These are phyloP conservation scores for Asclepias syriaca DNA, from an alignment of 257 asterid species.

Conservation along the genomic window DNA sequence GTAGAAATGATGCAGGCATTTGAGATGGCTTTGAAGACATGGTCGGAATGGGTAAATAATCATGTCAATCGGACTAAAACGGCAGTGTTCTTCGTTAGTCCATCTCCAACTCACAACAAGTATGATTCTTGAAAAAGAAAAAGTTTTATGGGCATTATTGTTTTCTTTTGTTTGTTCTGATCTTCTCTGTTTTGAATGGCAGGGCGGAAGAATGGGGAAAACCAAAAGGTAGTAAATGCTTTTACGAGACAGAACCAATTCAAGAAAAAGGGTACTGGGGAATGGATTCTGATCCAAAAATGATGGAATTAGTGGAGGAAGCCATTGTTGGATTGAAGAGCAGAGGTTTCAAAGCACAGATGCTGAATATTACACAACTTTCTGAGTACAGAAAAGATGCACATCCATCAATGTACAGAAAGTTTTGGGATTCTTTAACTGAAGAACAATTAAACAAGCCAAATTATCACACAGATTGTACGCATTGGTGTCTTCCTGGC, in stretches of 20 bases:
- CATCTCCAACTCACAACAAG: constrained; percentile 48
- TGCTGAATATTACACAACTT: constrained; percentile 56
- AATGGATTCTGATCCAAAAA: constrained; percentile 23
- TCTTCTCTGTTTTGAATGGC: background rate
- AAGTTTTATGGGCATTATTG: background rate
- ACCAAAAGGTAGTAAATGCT: constrained; percentile 30
- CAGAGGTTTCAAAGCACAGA: constrained; percentile 38
- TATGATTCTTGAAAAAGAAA: constrained; percentile 5
- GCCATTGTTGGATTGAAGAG: constrained; percentile 25
- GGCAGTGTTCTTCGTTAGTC: constrained; percentile 48
- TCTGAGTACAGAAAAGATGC: constrained; percentile 63
- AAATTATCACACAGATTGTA: constrained; percentile 43
- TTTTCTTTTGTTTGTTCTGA: background rate
- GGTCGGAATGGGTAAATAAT: constrained; percentile 59
- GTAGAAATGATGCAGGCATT: constrained; percentile 40
- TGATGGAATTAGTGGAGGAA: constrained; percentile 43
- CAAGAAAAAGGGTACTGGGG: constrained; percentile 31
- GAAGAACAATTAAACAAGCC: constrained; percentile 37
- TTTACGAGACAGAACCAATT: constrained; percentile 39
- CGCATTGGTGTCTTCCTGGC: constrained; percentile 83
- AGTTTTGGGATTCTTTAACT: constrained; percentile 19
- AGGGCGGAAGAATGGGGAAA: constrained; percentile 43
- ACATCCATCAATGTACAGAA: constrained; percentile 50
- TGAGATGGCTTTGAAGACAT: constrained; percentile 52
- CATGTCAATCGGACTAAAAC: constrained; percentile 51